Percentiles rank a stretch among this genome's conserved stretches.
phyloP scores from a whole-genome alignment of 1,284 basidiomycete species.

The Puccinia polysora region DNA sequence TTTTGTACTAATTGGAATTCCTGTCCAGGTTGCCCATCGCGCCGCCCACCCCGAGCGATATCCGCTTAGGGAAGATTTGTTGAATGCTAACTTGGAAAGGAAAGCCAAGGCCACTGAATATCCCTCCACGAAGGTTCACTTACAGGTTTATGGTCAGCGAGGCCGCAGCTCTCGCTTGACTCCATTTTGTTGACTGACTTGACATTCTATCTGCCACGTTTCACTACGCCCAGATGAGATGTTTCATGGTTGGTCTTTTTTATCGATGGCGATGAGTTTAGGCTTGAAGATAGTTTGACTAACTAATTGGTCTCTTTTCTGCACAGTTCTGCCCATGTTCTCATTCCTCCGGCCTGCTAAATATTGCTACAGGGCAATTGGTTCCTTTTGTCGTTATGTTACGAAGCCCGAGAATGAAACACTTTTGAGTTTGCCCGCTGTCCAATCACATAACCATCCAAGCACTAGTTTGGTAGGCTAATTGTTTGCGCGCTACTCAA shows the following conservation, averaged over 20 bases:
- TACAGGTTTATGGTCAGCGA: conserved; percentile 64
- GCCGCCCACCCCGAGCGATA: conserved; percentile 77
- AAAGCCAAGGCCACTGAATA: conserved; percentile 47
- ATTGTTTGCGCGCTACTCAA: not conserved
- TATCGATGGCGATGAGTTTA: not conserved
- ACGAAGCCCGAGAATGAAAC: conserved; percentile 49
- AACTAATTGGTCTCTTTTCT: conserved; percentile 47
- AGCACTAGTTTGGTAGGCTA: conserved; percentile 7
- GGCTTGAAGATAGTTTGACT: not conserved
- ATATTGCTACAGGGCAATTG: conserved; percentile 54
- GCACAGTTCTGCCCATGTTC: conserved; percentile 57
- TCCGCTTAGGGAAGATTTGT: conserved; percentile 63
- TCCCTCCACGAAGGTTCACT: conserved; percentile 76
- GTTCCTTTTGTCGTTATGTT: conserved; percentile 53
- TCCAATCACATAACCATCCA: not conserved
- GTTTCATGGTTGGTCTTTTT: conserved; percentile 28
- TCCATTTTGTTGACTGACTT: conserved; percentile 10
- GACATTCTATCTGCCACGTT: not conserved
- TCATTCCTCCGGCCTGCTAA: conserved; percentile 54
- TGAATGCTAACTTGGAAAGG: conserved; percentile 51
- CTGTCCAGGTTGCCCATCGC: conserved; percentile 70
- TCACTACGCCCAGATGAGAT: conserved; percentile 23
- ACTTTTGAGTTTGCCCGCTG: conserved; percentile 46
- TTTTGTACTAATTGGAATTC: conserved; percentile 7
- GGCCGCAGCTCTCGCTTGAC: not conserved